Conservation (phyloP, 768 basidiomycete genomes). For the Mycena albidolilacea region DNA sequence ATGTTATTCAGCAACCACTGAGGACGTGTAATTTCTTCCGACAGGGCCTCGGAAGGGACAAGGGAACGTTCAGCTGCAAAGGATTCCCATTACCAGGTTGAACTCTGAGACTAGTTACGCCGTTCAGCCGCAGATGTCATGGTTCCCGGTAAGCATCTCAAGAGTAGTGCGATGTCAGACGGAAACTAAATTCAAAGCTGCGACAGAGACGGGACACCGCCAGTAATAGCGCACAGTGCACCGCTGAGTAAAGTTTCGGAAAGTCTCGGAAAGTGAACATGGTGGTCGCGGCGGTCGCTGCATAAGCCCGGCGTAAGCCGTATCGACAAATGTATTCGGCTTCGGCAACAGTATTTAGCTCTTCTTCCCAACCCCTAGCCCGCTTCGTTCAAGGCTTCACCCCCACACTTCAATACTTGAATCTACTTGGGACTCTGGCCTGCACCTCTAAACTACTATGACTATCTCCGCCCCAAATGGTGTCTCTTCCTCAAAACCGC, state of each 20-base stretch:
- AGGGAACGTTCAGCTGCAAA: too few relatives aligned
- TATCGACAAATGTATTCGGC: neutral
- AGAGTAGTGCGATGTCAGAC: too few relatives aligned
- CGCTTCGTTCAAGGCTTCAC: neutral
- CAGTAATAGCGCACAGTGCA: neutral
- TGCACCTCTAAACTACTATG: constrained; percentile 14
- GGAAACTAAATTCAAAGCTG: neutral
- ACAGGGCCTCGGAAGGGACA: too few relatives aligned
- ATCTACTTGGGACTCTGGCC: neutral
- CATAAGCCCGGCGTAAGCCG: neutral
- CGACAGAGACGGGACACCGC: neutral
- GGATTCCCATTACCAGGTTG: too few relatives aligned
- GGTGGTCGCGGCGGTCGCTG: too few relatives aligned
- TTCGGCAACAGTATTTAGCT: too few relatives aligned
- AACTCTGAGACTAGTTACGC: too few relatives aligned
- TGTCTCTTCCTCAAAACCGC: constrained; percentile 39
- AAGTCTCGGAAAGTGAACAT: neutral
- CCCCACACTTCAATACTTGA: neutral
- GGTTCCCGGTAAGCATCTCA: too few relatives aligned
- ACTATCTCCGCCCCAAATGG: constrained; percentile 18
- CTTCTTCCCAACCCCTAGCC: neutral
- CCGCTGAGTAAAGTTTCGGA: neutral
- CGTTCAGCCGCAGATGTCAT: too few relatives aligned
- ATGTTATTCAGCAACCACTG: too few relatives aligned
- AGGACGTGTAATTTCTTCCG: too few relatives aligned